phyloP scores from a whole-genome alignment of 1,139 yeast species.

The Diutina ranongensis region DNA sequence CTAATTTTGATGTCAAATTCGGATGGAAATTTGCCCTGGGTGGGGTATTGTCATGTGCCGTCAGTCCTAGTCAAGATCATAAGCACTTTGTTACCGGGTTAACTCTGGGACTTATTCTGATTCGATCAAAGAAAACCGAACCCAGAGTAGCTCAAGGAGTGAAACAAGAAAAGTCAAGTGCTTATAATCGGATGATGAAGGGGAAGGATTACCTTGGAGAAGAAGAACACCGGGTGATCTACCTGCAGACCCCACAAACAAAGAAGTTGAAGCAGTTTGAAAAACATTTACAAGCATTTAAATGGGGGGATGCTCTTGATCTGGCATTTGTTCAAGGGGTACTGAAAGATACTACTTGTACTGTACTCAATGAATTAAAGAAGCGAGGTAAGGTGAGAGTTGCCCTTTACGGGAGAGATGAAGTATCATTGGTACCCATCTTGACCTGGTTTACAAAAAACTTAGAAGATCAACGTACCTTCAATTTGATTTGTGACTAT shows the following conservation, averaged over 20 bases:
- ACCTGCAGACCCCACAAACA: constrained; percentile 31
- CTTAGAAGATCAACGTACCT: constrained; percentile 71
- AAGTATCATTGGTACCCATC: constrained; percentile 71
- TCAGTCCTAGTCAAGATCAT: constrained; percentile 52
- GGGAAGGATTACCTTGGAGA: constrained; percentile 90
- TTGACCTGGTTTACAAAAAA: constrained; percentile 71
- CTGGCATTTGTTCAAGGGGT: constrained; percentile 71
- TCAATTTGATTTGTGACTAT: constrained; percentile 72
- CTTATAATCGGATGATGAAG: constrained; percentile 71
- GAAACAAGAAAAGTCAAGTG: constrained; percentile 32
- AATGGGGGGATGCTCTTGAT: constrained; percentile 90
- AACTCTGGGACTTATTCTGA: constrained; percentile 77
- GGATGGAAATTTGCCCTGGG: constrained; percentile 94
- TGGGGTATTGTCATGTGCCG: constrained; percentile 80
- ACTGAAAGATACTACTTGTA: constrained; percentile 60
- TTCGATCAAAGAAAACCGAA: constrained; percentile 74
- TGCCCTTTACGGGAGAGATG: constrained; percentile 74
- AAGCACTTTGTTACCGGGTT: constrained; percentile 93
- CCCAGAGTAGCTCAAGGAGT: constrained; percentile 34
- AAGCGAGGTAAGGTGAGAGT: constrained; percentile 79
- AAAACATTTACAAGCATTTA: constrained; percentile 71
- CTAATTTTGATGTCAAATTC: constrained; percentile 80
- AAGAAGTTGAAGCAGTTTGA: constrained; percentile 74
- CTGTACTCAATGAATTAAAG: constrained; percentile 75
- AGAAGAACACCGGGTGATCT: constrained; percentile 63